Evolutionary conservation across 768 basidiomycete genomes (phyloP), one percentile per base, ranked within the genome.

Genomic region (Mycena galericulata): DNA sequence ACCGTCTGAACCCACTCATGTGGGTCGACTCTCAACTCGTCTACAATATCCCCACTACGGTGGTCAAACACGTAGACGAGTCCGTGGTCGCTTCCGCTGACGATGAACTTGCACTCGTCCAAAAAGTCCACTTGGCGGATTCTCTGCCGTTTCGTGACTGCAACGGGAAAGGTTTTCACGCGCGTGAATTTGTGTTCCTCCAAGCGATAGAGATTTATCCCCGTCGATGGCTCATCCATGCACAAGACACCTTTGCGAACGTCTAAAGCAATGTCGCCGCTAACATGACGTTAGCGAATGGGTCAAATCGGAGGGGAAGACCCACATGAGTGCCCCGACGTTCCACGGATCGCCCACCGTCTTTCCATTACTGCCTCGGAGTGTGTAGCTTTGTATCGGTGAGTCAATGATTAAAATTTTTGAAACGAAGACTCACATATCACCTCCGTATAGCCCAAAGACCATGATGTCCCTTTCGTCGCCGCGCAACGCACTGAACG

Each of bases 41-140:
- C 70, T 3, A 67, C 40, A 18, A 66, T 41, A 2, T 62, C 46
- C 36, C 66, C 62, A 32, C 56, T 72, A 17, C 62, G 55, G 20
- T 62, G 46, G 46, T 74, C 62, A 32, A 65, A 74, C 22, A 70
- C 56, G 29, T 72, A 70, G 17, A 74, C 71, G 11, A 70, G 22
- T 40, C 71, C 73, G 55, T 74, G 71, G 58, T 74, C 71, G 60
- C 71, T 72, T 14, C 67, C 58, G 40, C 71, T 70, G 29, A 72
- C 56, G 24, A 74, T 62, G 29, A 45, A 57, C 32, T 54, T 49
- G 43, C 61, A 56, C 50, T 69, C 62, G 18, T 72, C 65, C 32
- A 55, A 34, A 50, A 73, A 60, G 15, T 30, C 54, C 41, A 72
- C 71, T 41, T 72, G 65, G 27, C 66, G 67, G 38, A 67, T 18